Evolutionary conservation across 164 flowering plant species (phyloP), one percentile per base, ranked within the genome.

Genomic region (Stephania yunnanensis): DNA sequence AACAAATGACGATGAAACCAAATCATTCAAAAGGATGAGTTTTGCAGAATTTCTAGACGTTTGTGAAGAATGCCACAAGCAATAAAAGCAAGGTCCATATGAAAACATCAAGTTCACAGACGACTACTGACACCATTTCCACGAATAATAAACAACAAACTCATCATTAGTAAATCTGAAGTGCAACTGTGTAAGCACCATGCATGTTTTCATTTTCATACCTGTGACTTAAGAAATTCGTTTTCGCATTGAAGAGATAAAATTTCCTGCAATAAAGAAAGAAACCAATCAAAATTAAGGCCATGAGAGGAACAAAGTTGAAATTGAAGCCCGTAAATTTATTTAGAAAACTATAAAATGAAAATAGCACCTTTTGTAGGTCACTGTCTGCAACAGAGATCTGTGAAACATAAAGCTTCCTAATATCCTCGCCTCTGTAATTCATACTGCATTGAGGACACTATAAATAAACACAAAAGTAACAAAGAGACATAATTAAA

Each of bases 381-480:
- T 89, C 89, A 58, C 85, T 88, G 78, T 89, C 91, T 71, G 83
- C 73, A 31, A 84, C 89, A 78, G 80, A 82, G 50, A 91, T 71
- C 69, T 78, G 82, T 30, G 95, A 74, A 36, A 87, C 88, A 81
- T 85, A 93, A 46, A 90, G 85, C 58, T 79, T 87, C 80, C 92
- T 80, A 12, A 93, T 79, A 78, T 87, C 90, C 76, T 86, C 87
- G 79, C 88, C 0, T 6, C 77, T 48, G 77, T 88, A 88, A 76
- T 82, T 88, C 75, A 71, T 84, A 71, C 90, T 88, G 83, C 97
- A 93, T 74, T 93, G 98, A 63, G 98, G 98, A 76, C 98, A 93
- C 98, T 93, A 74, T 50, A 82, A 78, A 45, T 11, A 68, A 12
- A 17, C 44, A 48, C 11, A 17, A 10, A 11, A 13, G 63, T 69